Evolutionary conservation across 2,329 filamentous ascomycete species (phyloP), one percentile per base, ranked within the genome.

Genomic region (Fusarium caatingaense): DNA sequence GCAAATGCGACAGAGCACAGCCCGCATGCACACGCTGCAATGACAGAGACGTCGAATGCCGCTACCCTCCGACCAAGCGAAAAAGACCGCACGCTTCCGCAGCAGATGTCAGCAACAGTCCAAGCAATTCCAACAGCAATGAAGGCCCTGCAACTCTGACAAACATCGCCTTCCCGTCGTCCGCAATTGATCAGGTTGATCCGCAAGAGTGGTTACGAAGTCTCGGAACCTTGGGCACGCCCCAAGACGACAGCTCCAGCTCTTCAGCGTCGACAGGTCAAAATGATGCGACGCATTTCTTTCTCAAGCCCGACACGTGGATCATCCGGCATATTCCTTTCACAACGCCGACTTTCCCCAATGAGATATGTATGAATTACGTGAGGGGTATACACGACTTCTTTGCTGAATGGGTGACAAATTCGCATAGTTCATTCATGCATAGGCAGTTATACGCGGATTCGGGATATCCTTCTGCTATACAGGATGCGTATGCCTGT

Each of bases 361-460:
- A 65, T 4, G 34, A 41, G 1, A 47, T 65, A 2, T 65, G 62
- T 0, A 65, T 65, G 62, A 65, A 65, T 13, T 65, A 60, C 0
- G 8, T 65, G 0, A 32, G 23, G 5, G 60, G 62, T 1, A 41
- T 65, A 0, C 53, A 42, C 1, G 53, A 46, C 0, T 65, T 65
- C 27, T 65, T 65, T 0, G 47, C 20, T 0, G 60, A 65, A 16
- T 65, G 60, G 62, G 46, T 65, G 1, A 42, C 46, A 0, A 20
- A 47, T 6, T 64, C 60, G 0, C 53, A 65, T 4, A 65, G 62
- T 6, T 44, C 62, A 0, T 65, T 65, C 4, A 65, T 65, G 18
- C 62, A 65, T 6, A 41, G 44, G 3, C 60, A 65, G 3, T 46
- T 65, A 4, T 65, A 65, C n/a, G 46, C 62, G 1, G 60, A 65